A percentile compares a stretch with the other conserved stretches of the same genome.
These are phyloP conservation scores for Solanum tarapatanum DNA, from an alignment of 257 asterid genomes.

Conservation along the genomic window DNA sequence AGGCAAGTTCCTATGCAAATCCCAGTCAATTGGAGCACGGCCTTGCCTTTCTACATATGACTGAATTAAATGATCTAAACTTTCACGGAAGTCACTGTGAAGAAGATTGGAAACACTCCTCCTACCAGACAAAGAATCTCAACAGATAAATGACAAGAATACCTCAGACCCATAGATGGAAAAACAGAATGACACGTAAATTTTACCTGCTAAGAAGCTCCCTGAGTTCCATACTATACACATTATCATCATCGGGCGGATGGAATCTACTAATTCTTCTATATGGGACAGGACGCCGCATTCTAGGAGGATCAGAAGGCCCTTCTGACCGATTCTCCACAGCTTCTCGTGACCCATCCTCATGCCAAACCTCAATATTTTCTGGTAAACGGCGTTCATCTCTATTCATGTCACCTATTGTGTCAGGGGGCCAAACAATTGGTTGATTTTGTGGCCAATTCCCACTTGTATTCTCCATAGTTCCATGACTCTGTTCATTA, in stretches of 20 bases:
- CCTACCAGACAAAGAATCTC: slow-evolving; percentile 28
- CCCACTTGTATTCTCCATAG: slow-evolving; percentile 26
- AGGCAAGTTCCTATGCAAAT: slow-evolving; percentile 62
- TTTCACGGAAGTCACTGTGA: slow-evolving; percentile 89
- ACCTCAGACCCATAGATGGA: neutral
- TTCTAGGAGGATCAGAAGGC: slow-evolving; percentile 78
- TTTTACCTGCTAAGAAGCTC: slow-evolving; percentile 84
- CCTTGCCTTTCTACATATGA: slow-evolving; percentile 78
- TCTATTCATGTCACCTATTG: slow-evolving; percentile 23
- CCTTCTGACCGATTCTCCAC: slow-evolving; percentile 60
- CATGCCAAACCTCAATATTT: slow-evolving; percentile 42
- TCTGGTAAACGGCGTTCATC: slow-evolving; percentile 29
- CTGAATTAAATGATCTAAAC: slow-evolving; percentile 78
- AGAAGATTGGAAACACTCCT: slow-evolving; percentile 98
- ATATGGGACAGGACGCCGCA: slow-evolving; percentile 38
- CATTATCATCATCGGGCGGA: slow-evolving; percentile 92
- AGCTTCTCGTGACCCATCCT: slow-evolving; percentile 50
- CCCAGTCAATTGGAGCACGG: slow-evolving; percentile 68
- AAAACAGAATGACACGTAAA: neutral
- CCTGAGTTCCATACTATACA: slow-evolving; percentile 95
- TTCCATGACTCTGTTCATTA: slow-evolving; percentile 15
- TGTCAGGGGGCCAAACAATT: slow-evolving; percentile 34
- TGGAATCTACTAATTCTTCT: slow-evolving; percentile 67
- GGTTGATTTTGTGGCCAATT: slow-evolving; percentile 34
- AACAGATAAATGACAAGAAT: neutral